A percentile compares a stretch with the other conserved stretches of the same genome.
Evolutionary conservation across 129 eudicot genomes (phyloP).

Genomic region (Saussurea involucrata): DNA sequence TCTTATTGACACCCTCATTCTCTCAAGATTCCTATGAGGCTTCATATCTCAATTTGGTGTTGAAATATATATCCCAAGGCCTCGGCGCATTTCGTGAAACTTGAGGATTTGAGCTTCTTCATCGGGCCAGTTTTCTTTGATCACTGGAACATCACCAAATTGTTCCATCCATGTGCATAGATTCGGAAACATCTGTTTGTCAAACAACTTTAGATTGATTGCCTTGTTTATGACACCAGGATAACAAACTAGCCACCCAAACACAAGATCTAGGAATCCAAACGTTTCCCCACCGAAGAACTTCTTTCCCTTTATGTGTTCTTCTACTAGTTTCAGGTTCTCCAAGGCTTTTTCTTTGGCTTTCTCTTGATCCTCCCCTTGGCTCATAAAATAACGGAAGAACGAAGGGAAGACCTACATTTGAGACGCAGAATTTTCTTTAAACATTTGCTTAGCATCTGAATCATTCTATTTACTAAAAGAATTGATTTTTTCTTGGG

Average conservation of each 20-base stretch:
- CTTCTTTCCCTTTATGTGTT: constrained; percentile 42
- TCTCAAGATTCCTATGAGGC: background rate
- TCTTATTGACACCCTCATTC: background rate
- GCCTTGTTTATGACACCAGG: constrained; percentile 26
- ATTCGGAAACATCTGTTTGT: constrained; percentile 29
- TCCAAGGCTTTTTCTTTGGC: constrained; percentile 20
- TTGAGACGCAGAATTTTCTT: background rate
- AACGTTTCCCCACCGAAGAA: constrained; percentile 50
- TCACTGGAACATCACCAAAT: constrained; percentile 31
- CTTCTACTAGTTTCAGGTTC: constrained; percentile 37
- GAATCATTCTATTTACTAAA: background rate
- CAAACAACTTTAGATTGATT: constrained; percentile 22
- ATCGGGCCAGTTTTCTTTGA: constrained; percentile 52
- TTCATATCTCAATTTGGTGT: constrained; percentile 15
- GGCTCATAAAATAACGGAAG: constrained; percentile 15
- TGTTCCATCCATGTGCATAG: constrained; percentile 38
- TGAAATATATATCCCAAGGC: constrained; percentile 10
- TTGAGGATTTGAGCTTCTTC: constrained; percentile 35
- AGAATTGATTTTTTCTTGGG: background rate
- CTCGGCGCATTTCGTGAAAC: constrained; percentile 18
- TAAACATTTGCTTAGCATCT: background rate
- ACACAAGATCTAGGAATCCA: constrained; percentile 43
- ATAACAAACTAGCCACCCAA: constrained; percentile 19
- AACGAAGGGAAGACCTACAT: constrained; percentile 37
- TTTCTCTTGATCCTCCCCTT: constrained; percentile 41